phyloP scores from a whole-genome alignment of 306 rosid genomes.

The Senna tora region DNA sequence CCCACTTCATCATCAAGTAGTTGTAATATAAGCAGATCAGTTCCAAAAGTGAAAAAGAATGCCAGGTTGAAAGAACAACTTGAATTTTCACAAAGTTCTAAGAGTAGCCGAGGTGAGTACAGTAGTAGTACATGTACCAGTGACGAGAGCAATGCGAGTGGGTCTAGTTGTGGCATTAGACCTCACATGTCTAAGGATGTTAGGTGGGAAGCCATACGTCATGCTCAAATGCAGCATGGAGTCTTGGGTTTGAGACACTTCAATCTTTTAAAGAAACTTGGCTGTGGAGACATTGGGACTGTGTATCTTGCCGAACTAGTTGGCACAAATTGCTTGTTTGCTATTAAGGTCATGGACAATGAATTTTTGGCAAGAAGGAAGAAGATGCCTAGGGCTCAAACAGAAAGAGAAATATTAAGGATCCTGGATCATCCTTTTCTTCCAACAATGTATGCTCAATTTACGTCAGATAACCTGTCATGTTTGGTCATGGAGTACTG shows the following conservation, averaged over 20 bases:
- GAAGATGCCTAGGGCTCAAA: slow-evolving; percentile 97
- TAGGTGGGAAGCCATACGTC: slow-evolving; percentile 89
- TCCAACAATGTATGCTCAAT: slow-evolving; percentile 88
- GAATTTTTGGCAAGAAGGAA: slow-evolving; percentile 89
- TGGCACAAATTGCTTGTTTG: slow-evolving; percentile 82
- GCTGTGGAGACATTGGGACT: slow-evolving; percentile 97
- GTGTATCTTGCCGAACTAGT: slow-evolving; percentile 92
- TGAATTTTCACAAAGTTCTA: slow-evolving; percentile 93
- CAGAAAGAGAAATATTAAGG: slow-evolving; percentile 92
- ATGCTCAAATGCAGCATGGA: slow-evolving; percentile 68
- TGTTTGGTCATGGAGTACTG: slow-evolving; percentile 97
- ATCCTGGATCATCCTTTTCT: slow-evolving; percentile 98
- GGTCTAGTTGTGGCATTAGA: slow-evolving; percentile 86
- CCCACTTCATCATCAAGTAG: slow-evolving; percentile 45
- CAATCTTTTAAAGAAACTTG: slow-evolving; percentile 93
- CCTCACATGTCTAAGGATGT: slow-evolving; percentile 99
- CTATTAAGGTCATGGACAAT: slow-evolving; percentile 98
- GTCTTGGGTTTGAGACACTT: slow-evolving; percentile 75
- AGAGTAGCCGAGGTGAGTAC: slow-evolving; percentile 91
- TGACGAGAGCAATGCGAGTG: slow-evolving; percentile 81
- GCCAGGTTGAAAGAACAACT: slow-evolving; percentile 66
- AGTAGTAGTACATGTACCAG: slow-evolving; percentile 96
- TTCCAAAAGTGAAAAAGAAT: slow-evolving; percentile 51
- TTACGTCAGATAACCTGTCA: slow-evolving; percentile 87
- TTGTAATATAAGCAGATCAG: slow-evolving; percentile 46